Percentiles rank a stretch among this genome's conserved stretches.
Evolutionary conservation across 2,329 filamentous ascomycete genomes (phyloP).

Genomic region (Ceratocystis cubensis): DNA sequence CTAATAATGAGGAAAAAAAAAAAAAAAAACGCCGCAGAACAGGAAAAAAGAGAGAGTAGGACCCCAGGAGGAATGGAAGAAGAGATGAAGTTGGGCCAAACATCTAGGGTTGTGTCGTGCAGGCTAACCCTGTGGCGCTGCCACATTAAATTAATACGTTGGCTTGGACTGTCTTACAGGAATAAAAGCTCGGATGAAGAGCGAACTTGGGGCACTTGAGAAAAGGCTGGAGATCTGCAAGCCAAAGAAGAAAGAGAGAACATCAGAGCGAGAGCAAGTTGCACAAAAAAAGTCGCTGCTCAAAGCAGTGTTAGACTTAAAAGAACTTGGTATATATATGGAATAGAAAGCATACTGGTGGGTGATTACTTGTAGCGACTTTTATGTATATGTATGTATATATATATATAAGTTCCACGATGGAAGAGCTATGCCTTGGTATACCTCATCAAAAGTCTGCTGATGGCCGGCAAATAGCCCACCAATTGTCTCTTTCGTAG

Average conservation of each 20-base stretch:
- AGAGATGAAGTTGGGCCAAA: slow-evolving; percentile 1
- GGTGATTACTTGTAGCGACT: no score
- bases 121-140: slow-evolving; percentile 4
- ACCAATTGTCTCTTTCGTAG: slow-evolving; percentile 98
- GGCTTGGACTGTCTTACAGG: not conserved
- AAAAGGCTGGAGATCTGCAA: not conserved
- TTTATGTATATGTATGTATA: not conserved
- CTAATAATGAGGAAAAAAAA: no score
- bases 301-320: no score
- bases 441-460: not conserved
- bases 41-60: not conserved
- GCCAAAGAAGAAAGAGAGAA: not conserved
- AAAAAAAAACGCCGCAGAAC: no score
- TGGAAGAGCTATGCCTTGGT: not conserved
- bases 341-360: no score
- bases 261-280: not conserved
- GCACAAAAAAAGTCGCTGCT: no score
- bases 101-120: not conserved
- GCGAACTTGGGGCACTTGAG: not conserved
- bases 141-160: not conserved
- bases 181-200: slow-evolving; percentile 3
- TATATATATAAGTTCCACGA: not conserved
- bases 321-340: no score
- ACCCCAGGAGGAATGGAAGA: not conserved
- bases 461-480: slow-evolving; percentile 50